These are phyloP conservation scores for Stromatinia cepivora DNA, from an alignment of 2,329 filamentous ascomycete genomes.

Conservation along the genomic window DNA sequence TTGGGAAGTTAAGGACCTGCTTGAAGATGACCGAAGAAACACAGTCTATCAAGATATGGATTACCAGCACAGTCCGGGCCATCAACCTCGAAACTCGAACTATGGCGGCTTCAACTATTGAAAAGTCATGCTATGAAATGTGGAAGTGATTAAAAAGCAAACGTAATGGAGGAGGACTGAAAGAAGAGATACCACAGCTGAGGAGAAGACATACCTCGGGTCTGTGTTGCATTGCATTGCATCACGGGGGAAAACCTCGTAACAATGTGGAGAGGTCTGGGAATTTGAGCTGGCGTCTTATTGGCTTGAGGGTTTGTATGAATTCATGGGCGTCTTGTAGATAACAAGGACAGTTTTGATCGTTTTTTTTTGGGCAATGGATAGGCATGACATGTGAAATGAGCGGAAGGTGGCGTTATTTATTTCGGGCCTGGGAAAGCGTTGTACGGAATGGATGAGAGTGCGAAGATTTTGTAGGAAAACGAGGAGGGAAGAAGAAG, in stretches of 20 bases:
- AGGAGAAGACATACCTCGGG: neutral
- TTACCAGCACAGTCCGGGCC: constrained; percentile 31
- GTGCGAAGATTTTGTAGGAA: neutral
- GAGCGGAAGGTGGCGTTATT: neutral
- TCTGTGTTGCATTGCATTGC: neutral
- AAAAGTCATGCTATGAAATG: neutral
- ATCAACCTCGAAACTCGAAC: constrained; percentile 38
- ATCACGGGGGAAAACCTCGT: neutral
- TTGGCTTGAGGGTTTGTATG: constrained; percentile 16
- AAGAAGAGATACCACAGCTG: neutral
- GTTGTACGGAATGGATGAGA: neutral
- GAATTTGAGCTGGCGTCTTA: constrained; percentile 23
- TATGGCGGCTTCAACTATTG: constrained; percentile 40
- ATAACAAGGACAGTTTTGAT: constrained; percentile 3
- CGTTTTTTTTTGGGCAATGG: neutral
- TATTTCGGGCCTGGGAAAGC: neutral
- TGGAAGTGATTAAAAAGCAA: neutral
- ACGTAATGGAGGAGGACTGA: constrained; percentile 7
- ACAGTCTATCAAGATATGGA: constrained; percentile 41
- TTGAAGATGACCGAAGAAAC: constrained; percentile 40
- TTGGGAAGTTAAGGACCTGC: constrained; percentile 94
- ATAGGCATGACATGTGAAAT: neutral
- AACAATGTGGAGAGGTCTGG: constrained; percentile 6
- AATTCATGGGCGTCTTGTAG: neutral
- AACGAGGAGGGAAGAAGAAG: neutral